Evolutionary conservation across 2,329 filamentous ascomycete genomes (phyloP).

Genomic region (Fusarium denticulatum): DNA sequence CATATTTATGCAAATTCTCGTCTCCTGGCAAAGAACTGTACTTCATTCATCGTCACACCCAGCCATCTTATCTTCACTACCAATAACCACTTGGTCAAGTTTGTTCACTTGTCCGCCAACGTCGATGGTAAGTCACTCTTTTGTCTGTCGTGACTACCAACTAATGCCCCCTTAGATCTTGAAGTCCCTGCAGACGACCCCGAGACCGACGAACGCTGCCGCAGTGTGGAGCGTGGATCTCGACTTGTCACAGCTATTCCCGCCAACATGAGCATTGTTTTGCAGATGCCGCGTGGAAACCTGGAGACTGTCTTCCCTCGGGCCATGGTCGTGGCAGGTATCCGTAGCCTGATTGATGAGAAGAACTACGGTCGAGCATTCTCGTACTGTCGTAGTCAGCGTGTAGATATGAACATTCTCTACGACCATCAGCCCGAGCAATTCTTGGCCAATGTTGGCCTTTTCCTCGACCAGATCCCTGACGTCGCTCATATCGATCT

Average conservation of each 20-base stretch:
- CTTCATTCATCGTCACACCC: constrained; percentile 84
- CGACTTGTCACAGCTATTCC: constrained; percentile 90
- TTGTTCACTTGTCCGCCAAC: constrained; percentile 77
- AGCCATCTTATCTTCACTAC: constrained; percentile 93
- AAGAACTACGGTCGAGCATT: constrained; percentile 89
- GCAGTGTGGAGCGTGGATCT: constrained; percentile 90
- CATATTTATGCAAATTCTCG: constrained; percentile 81
- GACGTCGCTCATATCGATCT: constrained; percentile 87
- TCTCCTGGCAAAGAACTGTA: constrained; percentile 84
- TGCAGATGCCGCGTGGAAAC: constrained; percentile 97
- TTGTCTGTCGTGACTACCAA: not conserved
- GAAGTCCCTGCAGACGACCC: constrained; percentile 88
- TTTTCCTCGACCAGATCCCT: constrained; percentile 86
- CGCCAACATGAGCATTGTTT: constrained; percentile 81
- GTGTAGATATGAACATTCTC: constrained; percentile 97
- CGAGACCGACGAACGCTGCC: constrained; percentile 89
- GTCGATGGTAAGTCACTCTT: constrained; percentile 65
- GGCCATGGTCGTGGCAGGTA: constrained; percentile 90
- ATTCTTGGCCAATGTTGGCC: constrained; percentile 78
- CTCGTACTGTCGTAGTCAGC: constrained; percentile 86
- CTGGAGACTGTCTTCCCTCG: constrained; percentile 94
- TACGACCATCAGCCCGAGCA: constrained; percentile 91
- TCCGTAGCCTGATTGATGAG: constrained; percentile 80
- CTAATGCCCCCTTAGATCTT: constrained; percentile 66
- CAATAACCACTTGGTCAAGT: constrained; percentile 91